These are phyloP conservation scores for Calonectria crousiana DNA, from an alignment of 2,329 filamentous ascomycete species.

Conservation along the genomic window DNA sequence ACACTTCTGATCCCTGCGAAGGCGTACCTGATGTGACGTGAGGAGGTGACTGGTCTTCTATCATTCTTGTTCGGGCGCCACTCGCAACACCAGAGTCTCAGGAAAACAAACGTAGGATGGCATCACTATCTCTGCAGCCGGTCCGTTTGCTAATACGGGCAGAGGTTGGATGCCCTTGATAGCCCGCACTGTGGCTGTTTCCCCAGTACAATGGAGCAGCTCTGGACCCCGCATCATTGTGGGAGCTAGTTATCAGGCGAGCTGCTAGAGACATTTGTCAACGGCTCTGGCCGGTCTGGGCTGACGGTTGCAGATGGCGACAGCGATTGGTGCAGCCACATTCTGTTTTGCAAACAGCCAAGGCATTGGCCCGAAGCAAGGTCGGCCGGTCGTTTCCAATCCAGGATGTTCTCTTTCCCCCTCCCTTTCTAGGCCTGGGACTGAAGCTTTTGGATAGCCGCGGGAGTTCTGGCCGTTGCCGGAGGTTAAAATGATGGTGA, in stretches of 20 bases:
- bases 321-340: conserved; percentile 36
- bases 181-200: background rate
- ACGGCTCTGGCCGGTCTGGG: conserved; percentile 37
- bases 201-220: conserved; percentile 8
- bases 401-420: conserved; percentile 1
- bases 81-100: conserved; percentile 19
- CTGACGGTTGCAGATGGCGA: conserved; percentile 39
- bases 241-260: conserved; percentile 13
- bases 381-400: conserved; percentile 16
- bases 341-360: conserved; percentile 21
- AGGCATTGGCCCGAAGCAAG: conserved; percentile 18
- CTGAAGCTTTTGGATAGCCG: background rate
- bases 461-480: background rate
- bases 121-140: conserved; percentile 5
- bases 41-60: conserved; percentile 21
- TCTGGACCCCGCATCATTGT: conserved; percentile 16
- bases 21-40: conserved; percentile 7
- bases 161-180: background rate
- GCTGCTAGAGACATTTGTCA: conserved; percentile 24
- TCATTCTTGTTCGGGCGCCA: conserved; percentile 5
- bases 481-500: conserved; percentile 5
- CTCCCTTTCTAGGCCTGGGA: background rate
- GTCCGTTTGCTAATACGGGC: background rate
- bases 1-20: conserved; percentile 12
- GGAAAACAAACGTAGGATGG: conserved; percentile 1